Evolutionary conservation across 805 yeast species (phyloP).

Genomic region (Zygoascus flipseniorum): DNA sequence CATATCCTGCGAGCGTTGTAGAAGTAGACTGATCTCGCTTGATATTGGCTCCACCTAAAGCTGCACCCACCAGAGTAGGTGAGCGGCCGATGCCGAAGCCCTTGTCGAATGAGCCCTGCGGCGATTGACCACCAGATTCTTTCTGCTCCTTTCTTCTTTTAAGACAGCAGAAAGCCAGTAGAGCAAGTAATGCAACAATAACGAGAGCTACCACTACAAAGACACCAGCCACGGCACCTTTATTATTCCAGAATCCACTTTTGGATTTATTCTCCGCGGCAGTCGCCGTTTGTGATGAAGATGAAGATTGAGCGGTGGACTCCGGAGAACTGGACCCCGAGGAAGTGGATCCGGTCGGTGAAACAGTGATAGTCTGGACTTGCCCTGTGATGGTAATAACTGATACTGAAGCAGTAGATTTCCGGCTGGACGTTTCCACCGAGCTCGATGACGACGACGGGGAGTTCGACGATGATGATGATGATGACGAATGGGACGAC

Average conservation of each 20-base stretch:
- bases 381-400: constrained; percentile 9
- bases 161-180: constrained; percentile 36
- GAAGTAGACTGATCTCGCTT: constrained; percentile 14
- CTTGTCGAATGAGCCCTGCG: background rate
- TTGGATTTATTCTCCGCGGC: constrained; percentile 2
- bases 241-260: constrained; percentile 47
- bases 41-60: constrained; percentile 8
- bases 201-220: constrained; percentile 73
- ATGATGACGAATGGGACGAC: constrained; percentile 10
- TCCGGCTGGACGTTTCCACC: background rate
- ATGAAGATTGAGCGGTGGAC: constrained; percentile 3
- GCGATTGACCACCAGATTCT: constrained; percentile 1
- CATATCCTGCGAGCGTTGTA: constrained; percentile 15
- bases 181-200: constrained; percentile 35
- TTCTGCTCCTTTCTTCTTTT: constrained; percentile 6
- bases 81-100: background rate
- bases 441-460: constrained; percentile 19
- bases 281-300: constrained; percentile 5
- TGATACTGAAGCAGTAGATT: background rate
- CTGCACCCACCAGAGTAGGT: constrained; percentile 2
- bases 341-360: constrained; percentile 14
- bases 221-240: constrained; percentile 80
- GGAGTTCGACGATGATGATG: constrained; percentile 2
- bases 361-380: constrained; percentile 22
- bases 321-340: constrained; percentile 9